Conservation (phyloP, 1,284 basidiomycete species). For the Kalmanozyma brasiliensis region DNA sequence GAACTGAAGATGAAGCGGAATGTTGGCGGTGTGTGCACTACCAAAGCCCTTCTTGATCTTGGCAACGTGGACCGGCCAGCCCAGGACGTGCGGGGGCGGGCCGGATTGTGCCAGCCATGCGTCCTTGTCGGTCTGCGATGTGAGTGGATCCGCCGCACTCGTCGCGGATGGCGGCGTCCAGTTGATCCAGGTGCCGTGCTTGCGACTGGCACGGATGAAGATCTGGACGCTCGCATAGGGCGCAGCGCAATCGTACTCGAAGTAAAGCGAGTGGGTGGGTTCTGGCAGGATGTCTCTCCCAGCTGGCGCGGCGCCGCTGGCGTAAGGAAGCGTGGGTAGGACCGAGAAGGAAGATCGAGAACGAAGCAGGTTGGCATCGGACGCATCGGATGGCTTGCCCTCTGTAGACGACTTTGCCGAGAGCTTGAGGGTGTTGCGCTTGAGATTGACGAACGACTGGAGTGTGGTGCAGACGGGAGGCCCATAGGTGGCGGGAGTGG, state of each 20-base stretch:
- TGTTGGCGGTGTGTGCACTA: constrained; percentile 31
- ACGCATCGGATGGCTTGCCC: constrained; percentile 3
- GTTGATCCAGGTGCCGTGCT: constrained; percentile 61
- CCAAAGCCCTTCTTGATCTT: constrained; percentile 51
- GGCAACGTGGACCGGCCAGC: constrained; percentile 60
- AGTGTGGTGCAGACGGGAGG: constrained; percentile 59
- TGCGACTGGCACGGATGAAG: constrained; percentile 59
- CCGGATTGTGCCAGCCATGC: constrained; percentile 40
- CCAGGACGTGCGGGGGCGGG: constrained; percentile 59
- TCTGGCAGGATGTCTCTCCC: constrained; percentile 18
- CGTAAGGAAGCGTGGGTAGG: constrained; percentile 34
- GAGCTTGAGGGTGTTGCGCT: constrained; percentile 60
- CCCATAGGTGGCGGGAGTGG: constrained; percentile 16
- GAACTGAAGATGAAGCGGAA: constrained; percentile 44
- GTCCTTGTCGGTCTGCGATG: constrained; percentile 6
- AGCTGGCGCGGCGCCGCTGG: constrained; percentile 6
- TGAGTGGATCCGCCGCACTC: constrained; percentile 14
- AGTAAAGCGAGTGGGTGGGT: constrained; percentile 56
- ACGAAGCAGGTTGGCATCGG: constrained; percentile 34
- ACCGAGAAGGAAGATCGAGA: constrained; percentile 28
- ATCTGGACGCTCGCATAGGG: constrained; percentile 58
- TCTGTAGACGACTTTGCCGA: constrained; percentile 3
- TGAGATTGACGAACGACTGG: constrained; percentile 64
- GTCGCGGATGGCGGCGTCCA: constrained; percentile 16
- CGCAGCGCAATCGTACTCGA: constrained; percentile 63